Evolutionary conservation across 306 rosid genomes (phyloP).

Genomic region (Quercus rubra): DNA sequence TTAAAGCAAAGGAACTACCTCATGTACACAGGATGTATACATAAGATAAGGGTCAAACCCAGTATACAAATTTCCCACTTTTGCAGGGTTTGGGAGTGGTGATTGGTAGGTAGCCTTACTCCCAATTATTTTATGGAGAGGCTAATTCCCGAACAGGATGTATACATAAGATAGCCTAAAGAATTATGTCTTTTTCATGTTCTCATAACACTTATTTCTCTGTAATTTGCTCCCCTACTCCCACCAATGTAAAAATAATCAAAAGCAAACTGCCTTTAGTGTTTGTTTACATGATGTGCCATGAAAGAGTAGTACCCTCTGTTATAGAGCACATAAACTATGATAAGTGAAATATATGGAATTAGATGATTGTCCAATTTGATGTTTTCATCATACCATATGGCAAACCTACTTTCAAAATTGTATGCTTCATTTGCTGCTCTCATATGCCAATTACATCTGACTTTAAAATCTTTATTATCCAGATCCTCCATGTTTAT

Average conservation of each 20-base stretch:
- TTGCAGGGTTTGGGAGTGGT: too few relatives aligned
- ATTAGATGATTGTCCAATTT: neutral
- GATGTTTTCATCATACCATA: neutral
- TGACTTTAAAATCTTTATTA: constrained; percentile 18
- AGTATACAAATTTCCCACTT: too few relatives aligned
- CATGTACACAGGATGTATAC: too few relatives aligned
- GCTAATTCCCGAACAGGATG: too few relatives aligned
- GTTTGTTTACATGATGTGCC: neutral
- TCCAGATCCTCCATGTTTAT: constrained; percentile 66
- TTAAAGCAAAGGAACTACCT: too few relatives aligned
- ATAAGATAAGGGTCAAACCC: too few relatives aligned
- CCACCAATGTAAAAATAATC: neutral
- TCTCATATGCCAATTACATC: constrained; percentile 13
- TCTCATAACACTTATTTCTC: neutral
- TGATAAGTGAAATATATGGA: neutral
- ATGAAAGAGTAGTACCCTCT: neutral
- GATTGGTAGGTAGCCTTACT: too few relatives aligned
- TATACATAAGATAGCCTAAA: too few relatives aligned
- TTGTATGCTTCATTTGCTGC: constrained; percentile 10
- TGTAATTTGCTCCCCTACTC: neutral
- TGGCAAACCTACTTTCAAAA: neutral
- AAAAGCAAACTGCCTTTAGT: neutral
- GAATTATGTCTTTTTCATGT: neutral
- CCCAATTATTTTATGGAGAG: too few relatives aligned
- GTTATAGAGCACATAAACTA: too few relatives aligned